phyloP scores from a whole-genome alignment of 2,329 filamentous ascomycete species.

The Fusarium temperatum region DNA sequence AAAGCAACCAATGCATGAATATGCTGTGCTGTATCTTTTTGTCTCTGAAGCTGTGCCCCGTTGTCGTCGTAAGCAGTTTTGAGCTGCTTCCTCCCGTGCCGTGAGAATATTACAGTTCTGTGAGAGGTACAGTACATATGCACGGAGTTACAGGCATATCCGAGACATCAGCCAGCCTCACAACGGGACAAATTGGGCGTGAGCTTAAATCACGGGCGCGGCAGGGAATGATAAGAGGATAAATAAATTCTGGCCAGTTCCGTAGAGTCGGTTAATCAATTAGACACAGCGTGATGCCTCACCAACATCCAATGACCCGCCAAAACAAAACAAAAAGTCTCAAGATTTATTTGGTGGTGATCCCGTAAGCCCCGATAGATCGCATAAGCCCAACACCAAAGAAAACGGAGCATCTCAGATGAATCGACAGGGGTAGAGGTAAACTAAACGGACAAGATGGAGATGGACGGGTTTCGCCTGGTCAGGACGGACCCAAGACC shows the following conservation, averaged over 20 bases:
- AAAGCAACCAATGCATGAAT: not conserved
- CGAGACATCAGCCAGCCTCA: conserved; percentile 36
- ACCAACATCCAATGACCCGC: not conserved
- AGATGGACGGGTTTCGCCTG: conserved; percentile 34
- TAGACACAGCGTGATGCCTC: not conserved
- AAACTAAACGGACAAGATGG: conserved; percentile 20
- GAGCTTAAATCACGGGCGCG: conserved; percentile 11
- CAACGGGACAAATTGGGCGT: conserved; percentile 3
- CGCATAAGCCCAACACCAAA: conserved; percentile 16
- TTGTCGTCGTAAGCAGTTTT: conserved; percentile 27
- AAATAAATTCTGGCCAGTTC: not conserved
- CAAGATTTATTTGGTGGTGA: not conserved
- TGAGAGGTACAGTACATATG: not conserved
- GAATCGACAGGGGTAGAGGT: conserved; percentile 21
- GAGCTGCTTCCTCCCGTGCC: conserved; percentile 10
- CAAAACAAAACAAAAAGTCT: not conserved
- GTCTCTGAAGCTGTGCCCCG: conserved; percentile 16
- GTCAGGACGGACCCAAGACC: conserved; percentile 13
- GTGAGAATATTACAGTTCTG: conserved; percentile 15
- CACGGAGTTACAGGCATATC: conserved; percentile 10
- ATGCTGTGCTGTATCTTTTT: conserved; percentile 4
- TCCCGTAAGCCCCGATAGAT: conserved; percentile 26
- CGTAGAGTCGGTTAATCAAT: conserved; percentile 9
- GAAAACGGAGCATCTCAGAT: conserved; percentile 25
- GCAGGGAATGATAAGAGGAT: not conserved